Evolutionary conservation across 1,139 yeast species (phyloP).

Genomic region (Schizosaccharomyces versatilis): DNA sequence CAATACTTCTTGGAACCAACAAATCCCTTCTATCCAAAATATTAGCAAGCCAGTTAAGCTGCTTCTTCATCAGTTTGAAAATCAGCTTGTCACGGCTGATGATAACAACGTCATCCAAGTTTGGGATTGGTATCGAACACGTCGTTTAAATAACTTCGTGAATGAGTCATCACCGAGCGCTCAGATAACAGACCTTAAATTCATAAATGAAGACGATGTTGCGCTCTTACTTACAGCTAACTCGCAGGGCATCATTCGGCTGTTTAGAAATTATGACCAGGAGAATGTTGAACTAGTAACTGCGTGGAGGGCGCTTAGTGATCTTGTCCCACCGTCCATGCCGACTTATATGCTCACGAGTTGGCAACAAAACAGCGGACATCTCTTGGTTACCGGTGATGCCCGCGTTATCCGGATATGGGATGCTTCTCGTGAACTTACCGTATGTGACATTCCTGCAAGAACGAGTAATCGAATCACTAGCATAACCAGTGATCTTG

Average conservation of each 20-base stretch:
- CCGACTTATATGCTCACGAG: constrained; percentile 72
- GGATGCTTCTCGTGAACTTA: constrained; percentile 90
- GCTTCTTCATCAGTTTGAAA: constrained; percentile 76
- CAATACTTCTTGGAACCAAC: constrained; percentile 66
- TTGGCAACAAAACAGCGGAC: constrained; percentile 94
- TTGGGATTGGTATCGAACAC: constrained; percentile 64
- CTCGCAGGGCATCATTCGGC: constrained; percentile 76
- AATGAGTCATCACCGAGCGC: constrained; percentile 78
- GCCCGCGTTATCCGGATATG: constrained; percentile 75
- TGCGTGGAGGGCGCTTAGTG: constrained; percentile 86
- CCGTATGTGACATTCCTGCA: constrained; percentile 74
- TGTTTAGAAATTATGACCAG: constrained; percentile 57
- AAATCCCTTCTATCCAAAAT: constrained; percentile 41
- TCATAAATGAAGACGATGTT: constrained; percentile 75
- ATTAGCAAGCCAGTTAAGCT: constrained; percentile 58
- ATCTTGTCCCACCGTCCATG: constrained; percentile 54
- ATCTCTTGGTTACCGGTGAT: constrained; percentile 82
- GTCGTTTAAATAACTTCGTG: constrained; percentile 42
- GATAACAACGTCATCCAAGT: constrained; percentile 66
- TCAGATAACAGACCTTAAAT: constrained; percentile 63
- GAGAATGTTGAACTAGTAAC: constrained; percentile 43
- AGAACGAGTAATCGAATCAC: constrained; percentile 78
- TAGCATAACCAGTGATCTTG: constrained; percentile 79
- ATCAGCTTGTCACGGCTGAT: constrained; percentile 58
- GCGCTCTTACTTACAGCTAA: constrained; percentile 75